Evolutionary conservation across 2,329 filamentous ascomycete species (phyloP), one percentile per base, ranked within the genome.

Genomic region (Lachnellula subtilissima): DNA sequence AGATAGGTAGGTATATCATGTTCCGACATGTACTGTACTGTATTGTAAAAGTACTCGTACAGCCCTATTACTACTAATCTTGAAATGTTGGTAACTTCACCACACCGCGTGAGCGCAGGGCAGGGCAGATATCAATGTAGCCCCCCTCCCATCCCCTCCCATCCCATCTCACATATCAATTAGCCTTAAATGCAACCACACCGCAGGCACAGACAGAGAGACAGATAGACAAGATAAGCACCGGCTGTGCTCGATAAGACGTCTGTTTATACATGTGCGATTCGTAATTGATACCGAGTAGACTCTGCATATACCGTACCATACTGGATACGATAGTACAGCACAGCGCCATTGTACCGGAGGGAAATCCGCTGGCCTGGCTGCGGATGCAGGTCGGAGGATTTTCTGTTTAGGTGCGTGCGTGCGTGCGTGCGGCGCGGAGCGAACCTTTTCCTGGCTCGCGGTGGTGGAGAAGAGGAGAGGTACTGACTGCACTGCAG

Each of bases 321-420:
- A 11, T 4, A 32, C 22, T 32, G 28, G 11, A 32, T 32, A 39
- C 36, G 3, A 11, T 40, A 5, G 37, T 40, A 11, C 17, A 42
- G 15, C 2, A 42, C 39, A 17, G 39, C 4, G 17, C 39, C 2
- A 42, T 15, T 42, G 15, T 42, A 42, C 39, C 39, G 28, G 28
- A 11, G 0, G 37, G 1, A 17, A 15, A 40, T 40, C n/a, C n/a
- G 37, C 37, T 40, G 14, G 15, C 37, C 8, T 17, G 14, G 37
- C 37, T 17, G 14, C 43, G n/a, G n/a, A 49, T 56, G 54, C 49
- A 39, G n/a, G 17, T 53, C 47, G 50, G 54, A 53, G 40, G 28
- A 53, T 56, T 52, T 56, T 53, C 53, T 53, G 54, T 46, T 57
- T 57, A 57, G 53, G 40, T 53, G 49, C 25, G 25, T 22, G 22